Conservation (phyloP, 129 eudicot genomes). For the Mikania micrantha region DNA sequence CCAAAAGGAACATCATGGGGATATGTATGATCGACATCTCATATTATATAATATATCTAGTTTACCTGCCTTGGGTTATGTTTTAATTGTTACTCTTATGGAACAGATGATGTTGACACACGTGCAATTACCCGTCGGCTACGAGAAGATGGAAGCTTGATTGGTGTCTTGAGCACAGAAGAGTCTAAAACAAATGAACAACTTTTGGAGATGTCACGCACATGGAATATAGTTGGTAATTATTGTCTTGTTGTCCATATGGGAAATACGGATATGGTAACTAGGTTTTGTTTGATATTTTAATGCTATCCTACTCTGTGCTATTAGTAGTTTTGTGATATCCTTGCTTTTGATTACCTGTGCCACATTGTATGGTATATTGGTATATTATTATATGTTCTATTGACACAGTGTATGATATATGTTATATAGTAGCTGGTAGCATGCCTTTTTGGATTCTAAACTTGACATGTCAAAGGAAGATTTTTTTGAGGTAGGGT, state of each 20-base stretch:
- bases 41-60: background rate
- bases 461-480: too few relatives aligned
- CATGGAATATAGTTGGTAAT: slow-evolving; percentile 88
- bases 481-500: too few relatives aligned
- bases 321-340: too few relatives aligned
- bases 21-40: slow-evolving; percentile 56
- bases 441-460: too few relatives aligned
- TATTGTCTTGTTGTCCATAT: background rate
- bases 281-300: background rate
- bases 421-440: too few relatives aligned
- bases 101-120: slow-evolving; percentile 89
- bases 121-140: slow-evolving; percentile 94
- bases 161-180: slow-evolving; percentile 97
- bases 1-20: slow-evolving; percentile 93
- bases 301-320: too few relatives aligned
- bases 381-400: too few relatives aligned
- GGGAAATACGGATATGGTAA: background rate
- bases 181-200: slow-evolving; percentile 68
- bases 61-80: background rate
- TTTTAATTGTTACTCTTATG: slow-evolving; percentile 10
- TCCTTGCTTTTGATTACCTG: too few relatives aligned
- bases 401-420: too few relatives aligned
- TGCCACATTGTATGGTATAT: too few relatives aligned
- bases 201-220: slow-evolving; percentile 85
- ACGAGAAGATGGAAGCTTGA: slow-evolving; percentile 87